Percentiles rank a stretch among this genome's conserved stretches.
phyloP scores from a whole-genome alignment of 164 flowering plant genomes.

The Protea cynaroides region DNA sequence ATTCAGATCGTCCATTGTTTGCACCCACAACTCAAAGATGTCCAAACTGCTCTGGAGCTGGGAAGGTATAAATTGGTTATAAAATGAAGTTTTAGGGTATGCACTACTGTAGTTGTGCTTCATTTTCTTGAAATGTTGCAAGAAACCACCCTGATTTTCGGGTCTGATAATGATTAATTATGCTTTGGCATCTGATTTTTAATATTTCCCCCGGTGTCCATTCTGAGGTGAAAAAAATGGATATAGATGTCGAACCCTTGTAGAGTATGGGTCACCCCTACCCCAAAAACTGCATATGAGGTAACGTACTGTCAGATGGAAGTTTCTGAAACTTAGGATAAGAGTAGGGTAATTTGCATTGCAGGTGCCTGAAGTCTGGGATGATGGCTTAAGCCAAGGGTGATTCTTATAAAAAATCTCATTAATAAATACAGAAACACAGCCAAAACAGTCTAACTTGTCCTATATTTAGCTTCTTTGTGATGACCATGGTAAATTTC shows the following conservation, averaged over 20 bases:
- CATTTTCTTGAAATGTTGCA: not conserved
- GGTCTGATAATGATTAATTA: not conserved
- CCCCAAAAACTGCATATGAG: not conserved
- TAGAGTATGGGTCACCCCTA: not conserved
- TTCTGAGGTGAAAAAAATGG: not conserved
- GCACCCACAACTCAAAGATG: slow-evolving; percentile 72
- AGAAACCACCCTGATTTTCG: not conserved
- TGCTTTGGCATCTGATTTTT: not conserved
- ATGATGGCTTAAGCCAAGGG: too few species aligned
- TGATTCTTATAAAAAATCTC: too few species aligned
- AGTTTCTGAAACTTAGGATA: too few species aligned
- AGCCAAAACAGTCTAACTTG: too few species aligned
- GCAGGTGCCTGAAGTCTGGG: too few species aligned
- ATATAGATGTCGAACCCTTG: not conserved
- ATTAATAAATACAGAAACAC: too few species aligned
- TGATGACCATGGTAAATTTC: too few species aligned
- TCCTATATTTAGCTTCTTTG: too few species aligned
- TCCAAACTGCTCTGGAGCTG: slow-evolving; percentile 84
- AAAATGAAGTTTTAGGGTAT: not conserved
- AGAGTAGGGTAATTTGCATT: too few species aligned
- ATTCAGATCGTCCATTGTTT: slow-evolving; percentile 46
- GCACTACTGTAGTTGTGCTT: not conserved
- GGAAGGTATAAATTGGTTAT: slow-evolving; percentile 53
- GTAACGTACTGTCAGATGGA: too few species aligned
- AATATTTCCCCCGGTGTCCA: too few species aligned